These are phyloP conservation scores for Phaeosphaeriaceae sp. DNA, from an alignment of 2,329 filamentous ascomycete species.

Conservation along the genomic window DNA sequence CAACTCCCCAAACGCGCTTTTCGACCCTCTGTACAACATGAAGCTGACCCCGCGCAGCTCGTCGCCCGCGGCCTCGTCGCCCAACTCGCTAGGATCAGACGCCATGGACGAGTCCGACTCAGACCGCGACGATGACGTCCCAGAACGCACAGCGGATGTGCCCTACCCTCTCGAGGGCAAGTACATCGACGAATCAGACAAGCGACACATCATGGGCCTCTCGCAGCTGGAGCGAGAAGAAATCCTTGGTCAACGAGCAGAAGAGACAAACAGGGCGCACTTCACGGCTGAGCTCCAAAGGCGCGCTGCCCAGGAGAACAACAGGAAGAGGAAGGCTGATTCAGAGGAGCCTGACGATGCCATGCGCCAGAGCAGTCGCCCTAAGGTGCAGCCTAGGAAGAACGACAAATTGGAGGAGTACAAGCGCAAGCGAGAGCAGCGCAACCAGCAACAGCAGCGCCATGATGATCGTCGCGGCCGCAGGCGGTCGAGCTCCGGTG, in stretches of 20 bases:
- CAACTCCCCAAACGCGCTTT: conserved; percentile 15
- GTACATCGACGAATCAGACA: conserved; percentile 66
- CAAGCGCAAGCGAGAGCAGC: conserved; percentile 64
- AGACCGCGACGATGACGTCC: conserved; percentile 48
- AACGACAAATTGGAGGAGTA: conserved; percentile 78
- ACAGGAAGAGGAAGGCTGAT: conserved; percentile 77
- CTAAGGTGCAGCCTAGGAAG: conserved; percentile 62
- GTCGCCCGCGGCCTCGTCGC: conserved; percentile 69
- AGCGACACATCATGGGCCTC: conserved; percentile 76
- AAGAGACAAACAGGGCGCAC: conserved; percentile 80
- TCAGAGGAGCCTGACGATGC: conserved; percentile 80
- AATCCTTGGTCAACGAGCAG: conserved; percentile 85
- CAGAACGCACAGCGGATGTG: conserved; percentile 67
- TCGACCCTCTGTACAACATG: conserved; percentile 21
- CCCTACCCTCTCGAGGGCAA: conserved; percentile 88
- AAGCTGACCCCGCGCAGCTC: conserved; percentile 63
- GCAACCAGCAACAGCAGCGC: conserved; percentile 63
- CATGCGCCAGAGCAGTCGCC: conserved; percentile 70
- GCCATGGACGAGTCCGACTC: conserved; percentile 85
- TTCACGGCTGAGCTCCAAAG: conserved; percentile 85
- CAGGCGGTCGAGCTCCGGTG: conserved; percentile 53
- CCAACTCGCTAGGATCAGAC: conserved; percentile 77
- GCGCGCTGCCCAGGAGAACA: conserved; percentile 73
- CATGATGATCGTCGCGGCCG: conserved; percentile 57
- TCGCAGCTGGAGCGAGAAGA: conserved; percentile 91